Base-by-base conservation (phyloP, 78 protist genomes). In the Tieghemostelium lacteum region DNA sequence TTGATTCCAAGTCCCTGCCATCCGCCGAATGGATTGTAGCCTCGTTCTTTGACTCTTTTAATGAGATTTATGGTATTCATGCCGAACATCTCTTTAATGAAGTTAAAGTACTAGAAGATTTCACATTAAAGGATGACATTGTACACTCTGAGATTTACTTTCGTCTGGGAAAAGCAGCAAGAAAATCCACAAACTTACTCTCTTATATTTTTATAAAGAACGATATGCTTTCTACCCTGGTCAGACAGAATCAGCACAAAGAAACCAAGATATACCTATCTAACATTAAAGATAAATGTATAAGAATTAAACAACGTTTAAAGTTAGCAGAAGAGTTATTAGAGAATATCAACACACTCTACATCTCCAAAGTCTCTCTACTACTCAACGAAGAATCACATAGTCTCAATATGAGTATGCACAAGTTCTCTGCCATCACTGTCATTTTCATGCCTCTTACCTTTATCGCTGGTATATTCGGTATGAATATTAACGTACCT, bases 351-450 rank as follows among this genome's bases (percentile, higher is more conserved):
- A 45, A 70, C 7, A 62, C 31, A 16, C 22, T 26, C 8, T 83
- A 69, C 45, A 83, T 83, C 3, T 57, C 67, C 14, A 83, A 83
- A 40, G 72, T 71, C 0, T 69, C 91, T 24, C 49, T 83, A 7
- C 22, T 69, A 5, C 28, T 83, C 36, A 83, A 83, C 58, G 91
- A 83, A 58, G 91, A 83, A 45, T 69, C 78, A 42, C 91, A 83
- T 36, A 33, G 33, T 0, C 50, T 83, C 28, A 83, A 72, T 34
- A 60, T 58, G 10, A 69, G 60, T 42, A 69, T 69, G 75, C 24
- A 60, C 20, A 69, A 69, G 36, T 69, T 69, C 28, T 69, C 76
- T 12, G 31, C 77, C 26, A 20, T 80, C 5, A 67, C 88, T 20
- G 33, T 67, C 1, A 80, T 80, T 17, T 80, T 80, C 36, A 80